Percentiles rank a stretch among this genome's conserved stretches.
Evolutionary conservation across 2,329 filamentous ascomycete species (phyloP).

Genomic region (Colletotrichum abscissum): DNA sequence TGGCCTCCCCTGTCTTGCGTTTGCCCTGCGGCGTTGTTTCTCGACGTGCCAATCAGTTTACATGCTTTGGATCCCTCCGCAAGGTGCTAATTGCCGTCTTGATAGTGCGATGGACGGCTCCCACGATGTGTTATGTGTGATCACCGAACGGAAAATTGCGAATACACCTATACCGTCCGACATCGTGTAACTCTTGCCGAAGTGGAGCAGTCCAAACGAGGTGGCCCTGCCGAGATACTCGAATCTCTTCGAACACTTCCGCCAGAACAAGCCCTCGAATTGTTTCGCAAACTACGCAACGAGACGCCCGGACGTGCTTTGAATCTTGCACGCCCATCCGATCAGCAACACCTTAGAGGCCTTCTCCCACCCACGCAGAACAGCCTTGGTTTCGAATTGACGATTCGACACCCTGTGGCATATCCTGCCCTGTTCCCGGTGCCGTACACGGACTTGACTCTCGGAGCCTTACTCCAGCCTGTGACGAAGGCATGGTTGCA

Average conservation of each 20-base stretch:
- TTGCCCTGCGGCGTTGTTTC: no score
- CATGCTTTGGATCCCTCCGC: neutral
- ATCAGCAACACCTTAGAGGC: neutral
- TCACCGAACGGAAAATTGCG: neutral
- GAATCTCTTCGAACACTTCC: conserved; percentile 18
- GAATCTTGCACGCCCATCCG: neutral
- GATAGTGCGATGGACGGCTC: conserved; percentile 17
- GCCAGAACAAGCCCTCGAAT: neutral
- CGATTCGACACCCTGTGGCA: neutral
- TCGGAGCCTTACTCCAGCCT: neutral
- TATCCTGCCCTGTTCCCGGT: conserved; percentile 8
- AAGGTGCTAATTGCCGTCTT: neutral
- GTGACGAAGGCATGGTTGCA: neutral
- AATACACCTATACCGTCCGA: conserved; percentile 22
- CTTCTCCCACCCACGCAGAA: conserved; percentile 17
- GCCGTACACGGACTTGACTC: neutral
- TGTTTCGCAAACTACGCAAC: neutral
- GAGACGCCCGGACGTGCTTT: neutral
- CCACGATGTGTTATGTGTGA: conserved; percentile 26
- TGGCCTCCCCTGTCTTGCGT: neutral
- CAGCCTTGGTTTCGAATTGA: conserved; percentile 13
- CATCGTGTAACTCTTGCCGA: conserved; percentile 16
- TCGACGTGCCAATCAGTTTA: neutral
- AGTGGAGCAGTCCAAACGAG: neutral
- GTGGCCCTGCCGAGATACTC: conserved; percentile 1